These are phyloP conservation scores for Citrus inodora DNA, from an alignment of 345 rosid genomes.

Conservation along the genomic window DNA sequence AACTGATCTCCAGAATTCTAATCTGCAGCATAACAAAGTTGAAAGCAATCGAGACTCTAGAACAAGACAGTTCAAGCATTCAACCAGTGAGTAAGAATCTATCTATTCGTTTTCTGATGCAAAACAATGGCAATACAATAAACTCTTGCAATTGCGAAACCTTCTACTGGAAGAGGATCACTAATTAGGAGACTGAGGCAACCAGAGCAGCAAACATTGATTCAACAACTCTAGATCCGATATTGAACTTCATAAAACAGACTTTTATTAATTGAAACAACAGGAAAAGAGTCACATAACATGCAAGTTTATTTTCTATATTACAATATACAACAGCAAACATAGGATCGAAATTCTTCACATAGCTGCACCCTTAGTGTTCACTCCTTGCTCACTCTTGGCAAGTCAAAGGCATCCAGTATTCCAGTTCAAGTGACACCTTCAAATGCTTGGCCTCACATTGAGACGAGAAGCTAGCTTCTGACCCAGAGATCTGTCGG, in stretches of 20 bases:
- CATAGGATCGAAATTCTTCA: constrained; percentile 8
- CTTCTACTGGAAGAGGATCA: not conserved
- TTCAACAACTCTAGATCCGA: not conserved
- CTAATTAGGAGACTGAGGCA: not conserved
- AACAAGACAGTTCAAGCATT: not conserved
- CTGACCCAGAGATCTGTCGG: constrained; percentile 79
- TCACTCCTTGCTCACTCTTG: constrained; percentile 6
- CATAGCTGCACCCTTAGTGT: not conserved
- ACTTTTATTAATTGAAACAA: constrained; percentile 3
- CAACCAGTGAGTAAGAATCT: not conserved
- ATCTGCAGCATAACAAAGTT: not conserved
- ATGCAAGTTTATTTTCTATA: not conserved
- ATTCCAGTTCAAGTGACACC: not conserved
- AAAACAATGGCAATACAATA: not conserved
- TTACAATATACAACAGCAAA: constrained; percentile 8
- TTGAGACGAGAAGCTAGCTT: constrained; percentile 78
- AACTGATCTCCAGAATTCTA: not conserved
- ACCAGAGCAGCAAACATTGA: not conserved
- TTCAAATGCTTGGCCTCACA: constrained; percentile 65
- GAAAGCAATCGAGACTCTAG: not conserved
- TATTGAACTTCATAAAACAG: not conserved
- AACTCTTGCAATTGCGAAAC: not conserved
- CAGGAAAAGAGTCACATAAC: not conserved
- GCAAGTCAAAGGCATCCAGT: not conserved
- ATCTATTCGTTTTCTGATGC: not conserved